Evolutionary conservation across 2,329 filamentous ascomycete species (phyloP).

Genomic region (Eutypella sp.): DNA sequence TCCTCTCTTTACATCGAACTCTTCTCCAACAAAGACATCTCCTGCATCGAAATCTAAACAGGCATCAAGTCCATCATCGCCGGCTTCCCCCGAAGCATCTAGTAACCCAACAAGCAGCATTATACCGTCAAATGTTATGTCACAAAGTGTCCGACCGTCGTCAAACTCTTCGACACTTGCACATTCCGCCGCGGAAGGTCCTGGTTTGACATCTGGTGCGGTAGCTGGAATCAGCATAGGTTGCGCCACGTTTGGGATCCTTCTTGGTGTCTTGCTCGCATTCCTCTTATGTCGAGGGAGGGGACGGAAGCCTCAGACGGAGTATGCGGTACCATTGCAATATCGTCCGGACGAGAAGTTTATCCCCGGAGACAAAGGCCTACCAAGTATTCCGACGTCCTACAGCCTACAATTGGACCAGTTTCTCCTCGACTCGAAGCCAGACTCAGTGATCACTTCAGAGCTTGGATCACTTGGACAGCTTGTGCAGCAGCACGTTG

Average conservation of each 20-base stretch:
- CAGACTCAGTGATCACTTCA: slow-evolving; percentile 30
- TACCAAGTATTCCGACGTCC: slow-evolving; percentile 5
- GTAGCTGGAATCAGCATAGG: slow-evolving; percentile 27
- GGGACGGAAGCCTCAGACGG: slow-evolving; percentile 6
- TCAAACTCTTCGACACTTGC: no score
- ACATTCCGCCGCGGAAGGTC: not conserved
- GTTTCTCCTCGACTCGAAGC: slow-evolving; percentile 31
- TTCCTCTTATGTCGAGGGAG: slow-evolving; percentile 22
- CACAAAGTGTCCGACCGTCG: no score
- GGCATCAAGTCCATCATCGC: no score
- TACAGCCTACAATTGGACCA: slow-evolving; percentile 23
- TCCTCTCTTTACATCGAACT: no score
- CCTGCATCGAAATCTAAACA: no score
- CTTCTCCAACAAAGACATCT: no score
- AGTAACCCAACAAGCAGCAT: no score
- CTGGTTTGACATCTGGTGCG: slow-evolving; percentile 10
- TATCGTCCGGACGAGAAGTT: slow-evolving; percentile 10
- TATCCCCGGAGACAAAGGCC: no score
- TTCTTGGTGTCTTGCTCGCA: slow-evolving; percentile 19
- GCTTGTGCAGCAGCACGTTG: slow-evolving; percentile 35
- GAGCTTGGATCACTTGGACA: slow-evolving; percentile 30
- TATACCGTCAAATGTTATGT: no score
- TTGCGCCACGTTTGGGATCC: slow-evolving; percentile 22
- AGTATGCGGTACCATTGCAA: slow-evolving; percentile 6
- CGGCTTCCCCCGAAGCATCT: no score